Conservation (phyloP, 2,329 filamentous ascomycete species). For the Aspergillus felis region DNA sequence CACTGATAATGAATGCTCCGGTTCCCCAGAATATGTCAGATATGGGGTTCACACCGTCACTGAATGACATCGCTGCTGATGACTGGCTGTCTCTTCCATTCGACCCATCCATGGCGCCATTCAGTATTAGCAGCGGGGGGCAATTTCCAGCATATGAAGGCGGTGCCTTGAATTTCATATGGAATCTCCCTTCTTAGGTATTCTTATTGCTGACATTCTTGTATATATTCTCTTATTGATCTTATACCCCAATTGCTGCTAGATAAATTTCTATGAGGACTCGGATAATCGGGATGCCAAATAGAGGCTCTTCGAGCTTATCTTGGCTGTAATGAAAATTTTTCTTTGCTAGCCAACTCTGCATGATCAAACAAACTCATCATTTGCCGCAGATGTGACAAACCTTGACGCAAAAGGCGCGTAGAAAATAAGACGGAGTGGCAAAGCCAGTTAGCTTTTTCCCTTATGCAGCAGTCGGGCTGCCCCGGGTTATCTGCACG, state of each 20-base stretch:
- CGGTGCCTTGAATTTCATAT: slow-evolving; percentile 40
- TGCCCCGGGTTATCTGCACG: slow-evolving; percentile 13
- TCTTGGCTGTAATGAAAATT: not conserved
- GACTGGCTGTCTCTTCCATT: slow-evolving; percentile 43
- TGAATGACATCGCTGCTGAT: slow-evolving; percentile 32
- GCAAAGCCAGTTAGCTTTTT: not conserved
- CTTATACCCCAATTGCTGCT: not conserved
- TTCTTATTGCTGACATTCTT: slow-evolving; percentile 7
- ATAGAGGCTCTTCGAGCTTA: not conserved
- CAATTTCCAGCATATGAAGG: slow-evolving; percentile 40
- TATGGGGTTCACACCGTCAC: slow-evolving; percentile 24
- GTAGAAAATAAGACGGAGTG: not conserved
- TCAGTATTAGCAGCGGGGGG: slow-evolving; percentile 34
- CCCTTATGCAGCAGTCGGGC: slow-evolving; percentile 10
- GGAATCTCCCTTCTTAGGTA: slow-evolving; percentile 38
- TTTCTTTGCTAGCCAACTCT: not conserved
- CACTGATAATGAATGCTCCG: slow-evolving; percentile 15
- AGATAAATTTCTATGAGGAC: not conserved
- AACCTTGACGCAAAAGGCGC: not conserved
- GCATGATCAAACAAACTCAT: not conserved
- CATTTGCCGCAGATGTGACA: not conserved
- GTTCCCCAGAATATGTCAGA: slow-evolving; percentile 25
- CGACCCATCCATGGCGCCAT: slow-evolving; percentile 43
- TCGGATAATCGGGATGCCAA: not conserved
- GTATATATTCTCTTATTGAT: not conserved